phyloP scores from a whole-genome alignment of 768 basidiomycete species.

The Pisolithus tinctorius region DNA sequence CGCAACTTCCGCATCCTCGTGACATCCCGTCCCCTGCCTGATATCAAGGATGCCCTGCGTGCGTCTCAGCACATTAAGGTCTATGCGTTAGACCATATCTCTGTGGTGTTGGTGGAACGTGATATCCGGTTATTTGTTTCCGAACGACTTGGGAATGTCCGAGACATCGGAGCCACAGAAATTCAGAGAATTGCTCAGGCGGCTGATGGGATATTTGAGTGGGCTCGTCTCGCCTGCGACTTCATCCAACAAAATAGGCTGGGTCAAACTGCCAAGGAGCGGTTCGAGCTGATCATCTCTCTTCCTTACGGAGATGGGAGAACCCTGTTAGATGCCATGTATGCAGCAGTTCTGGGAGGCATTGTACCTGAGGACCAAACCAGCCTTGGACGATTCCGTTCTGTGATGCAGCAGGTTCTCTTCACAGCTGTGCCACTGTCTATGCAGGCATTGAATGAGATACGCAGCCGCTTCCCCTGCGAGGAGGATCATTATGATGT shows the following conservation, averaged over 20 bases:
- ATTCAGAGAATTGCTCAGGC: neutral
- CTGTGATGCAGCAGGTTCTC: constrained; percentile 1
- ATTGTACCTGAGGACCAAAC: neutral
- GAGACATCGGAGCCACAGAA: neutral
- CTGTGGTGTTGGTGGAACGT: neutral
- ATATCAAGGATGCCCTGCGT: neutral
- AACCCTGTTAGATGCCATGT: neutral
- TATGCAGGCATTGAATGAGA: neutral
- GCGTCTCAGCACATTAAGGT: neutral
- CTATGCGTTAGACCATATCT: neutral
- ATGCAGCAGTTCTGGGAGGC: neutral
- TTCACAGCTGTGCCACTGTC: constrained; percentile 4
- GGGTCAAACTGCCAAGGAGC: neutral
- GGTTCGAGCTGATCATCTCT: neutral
- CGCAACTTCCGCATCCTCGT: constrained; percentile 4
- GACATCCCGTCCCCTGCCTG: constrained; percentile 1
- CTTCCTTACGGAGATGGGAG: neutral
- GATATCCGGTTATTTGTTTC: neutral
- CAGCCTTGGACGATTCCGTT: neutral
- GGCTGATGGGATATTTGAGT: neutral
- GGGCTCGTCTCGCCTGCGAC: constrained; percentile 2
- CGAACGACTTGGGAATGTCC: neutral
- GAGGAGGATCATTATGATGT: neutral
- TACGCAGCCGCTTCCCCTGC: constrained; percentile 1
- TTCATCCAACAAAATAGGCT: neutral